Percentiles rank a stretch among this genome's conserved stretches.
Conservation (phyloP, 768 basidiomycete species). For the Holtermannia corniformis region DNA sequence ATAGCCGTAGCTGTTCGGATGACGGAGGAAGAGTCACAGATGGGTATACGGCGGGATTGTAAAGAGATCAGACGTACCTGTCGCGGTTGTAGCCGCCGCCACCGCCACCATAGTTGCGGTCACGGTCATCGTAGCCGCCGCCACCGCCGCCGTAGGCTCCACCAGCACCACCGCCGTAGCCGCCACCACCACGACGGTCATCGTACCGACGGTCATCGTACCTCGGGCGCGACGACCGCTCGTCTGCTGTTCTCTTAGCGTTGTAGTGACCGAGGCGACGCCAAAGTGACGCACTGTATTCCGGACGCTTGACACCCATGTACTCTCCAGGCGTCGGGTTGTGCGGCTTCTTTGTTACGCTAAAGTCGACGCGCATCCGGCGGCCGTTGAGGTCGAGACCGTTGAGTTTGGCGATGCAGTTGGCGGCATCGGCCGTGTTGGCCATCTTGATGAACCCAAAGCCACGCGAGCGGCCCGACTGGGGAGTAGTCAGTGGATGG, state of each 20-base stretch:
- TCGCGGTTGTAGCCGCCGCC: slow-evolving; percentile 4
- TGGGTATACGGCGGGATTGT: no score
- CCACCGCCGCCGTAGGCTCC: slow-evolving; percentile 8
- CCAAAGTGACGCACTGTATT: slow-evolving; percentile 17
- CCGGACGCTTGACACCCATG: slow-evolving; percentile 60
- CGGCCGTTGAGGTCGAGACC: slow-evolving; percentile 91
- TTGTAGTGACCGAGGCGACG: slow-evolving; percentile 1
- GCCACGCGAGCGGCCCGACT: slow-evolving; percentile 90
- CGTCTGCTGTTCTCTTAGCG: background rate
- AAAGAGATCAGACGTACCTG: slow-evolving; percentile 7
- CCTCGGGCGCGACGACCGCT: background rate
- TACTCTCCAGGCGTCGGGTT: slow-evolving; percentile 96
- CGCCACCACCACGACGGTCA: slow-evolving; percentile 6
- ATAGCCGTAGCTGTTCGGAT: background rate
- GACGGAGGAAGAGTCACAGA: background rate
- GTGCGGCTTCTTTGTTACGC: slow-evolving; percentile 86
- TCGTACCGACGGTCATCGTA: slow-evolving; percentile 17
- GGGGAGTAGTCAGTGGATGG: slow-evolving; percentile 5
- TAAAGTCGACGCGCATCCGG: slow-evolving; percentile 92
- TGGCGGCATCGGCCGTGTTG: slow-evolving; percentile 71
- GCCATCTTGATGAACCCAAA: slow-evolving; percentile 97
- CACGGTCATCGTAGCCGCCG: slow-evolving; percentile 23
- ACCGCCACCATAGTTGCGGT: slow-evolving; percentile 3
- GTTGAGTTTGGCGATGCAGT: slow-evolving; percentile 83
- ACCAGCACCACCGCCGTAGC: slow-evolving; percentile 6